Conservation (phyloP, 2,329 filamentous ascomycete genomes). For the Fusarium sororula region DNA sequence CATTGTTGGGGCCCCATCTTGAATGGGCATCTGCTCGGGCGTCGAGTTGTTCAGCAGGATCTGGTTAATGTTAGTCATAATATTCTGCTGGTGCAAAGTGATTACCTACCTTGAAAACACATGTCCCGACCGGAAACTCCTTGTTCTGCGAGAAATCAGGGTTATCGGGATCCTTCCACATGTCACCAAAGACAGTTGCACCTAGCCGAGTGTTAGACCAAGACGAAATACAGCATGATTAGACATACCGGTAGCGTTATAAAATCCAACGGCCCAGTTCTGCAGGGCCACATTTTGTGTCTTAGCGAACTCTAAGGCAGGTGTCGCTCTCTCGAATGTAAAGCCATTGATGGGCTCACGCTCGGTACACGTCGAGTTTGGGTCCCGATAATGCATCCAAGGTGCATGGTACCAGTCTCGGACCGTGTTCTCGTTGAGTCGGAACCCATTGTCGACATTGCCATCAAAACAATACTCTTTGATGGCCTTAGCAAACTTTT, state of each 20-base stretch:
- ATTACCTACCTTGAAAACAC: background rate
- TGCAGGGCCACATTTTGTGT: background rate
- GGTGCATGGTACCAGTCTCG: background rate
- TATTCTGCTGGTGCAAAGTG: rapidly evolving
- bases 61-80: background rate
- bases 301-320: background rate
- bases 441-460: background rate
- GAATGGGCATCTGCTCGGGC: background rate
- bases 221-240: rapidly evolving
- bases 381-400: background rate
- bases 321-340: background rate
- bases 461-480: background rate
- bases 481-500: background rate
- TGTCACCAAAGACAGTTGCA: background rate
- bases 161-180: background rate
- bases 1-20: background rate
- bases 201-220: background rate
- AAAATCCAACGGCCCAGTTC: background rate
- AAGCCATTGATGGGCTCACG: background rate
- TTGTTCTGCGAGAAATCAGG: background rate
- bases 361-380: background rate
- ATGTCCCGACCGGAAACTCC: background rate
- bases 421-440: background rate
- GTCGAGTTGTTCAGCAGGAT: background rate
- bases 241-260: background rate